These are phyloP conservation scores for Stachybotrys elegans DNA, from an alignment of 2,329 filamentous ascomycete genomes.

Conservation along the genomic window DNA sequence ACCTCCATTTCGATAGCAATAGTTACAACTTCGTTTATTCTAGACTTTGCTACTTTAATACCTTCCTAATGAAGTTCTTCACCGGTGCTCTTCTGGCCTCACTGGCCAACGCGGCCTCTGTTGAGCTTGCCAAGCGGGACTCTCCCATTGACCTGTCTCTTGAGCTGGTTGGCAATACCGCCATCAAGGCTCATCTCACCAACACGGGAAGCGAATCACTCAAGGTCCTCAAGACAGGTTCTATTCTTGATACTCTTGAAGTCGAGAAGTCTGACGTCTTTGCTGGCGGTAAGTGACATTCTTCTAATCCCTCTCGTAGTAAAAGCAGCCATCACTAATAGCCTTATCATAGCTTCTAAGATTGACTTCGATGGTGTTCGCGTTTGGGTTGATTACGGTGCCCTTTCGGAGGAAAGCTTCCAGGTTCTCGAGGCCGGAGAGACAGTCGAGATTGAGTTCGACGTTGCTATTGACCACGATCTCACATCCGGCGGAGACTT, in stretches of 20 bases:
- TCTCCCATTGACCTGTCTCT: constrained; percentile 32
- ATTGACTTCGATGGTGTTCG: constrained; percentile 44
- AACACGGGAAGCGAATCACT: constrained; percentile 38
- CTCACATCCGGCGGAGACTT: constrained; percentile 40
- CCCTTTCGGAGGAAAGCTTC: constrained; percentile 39
- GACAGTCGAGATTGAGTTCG: constrained; percentile 42
- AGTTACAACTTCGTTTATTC: not conserved
- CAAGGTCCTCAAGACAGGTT: constrained; percentile 43
- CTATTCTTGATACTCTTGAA: constrained; percentile 39
- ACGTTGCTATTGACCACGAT: constrained; percentile 46
- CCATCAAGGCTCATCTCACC: constrained; percentile 40
- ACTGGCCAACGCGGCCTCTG: constrained; percentile 23
- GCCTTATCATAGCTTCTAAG: constrained; percentile 9
- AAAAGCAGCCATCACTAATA: constrained; percentile 21
- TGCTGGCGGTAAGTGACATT: constrained; percentile 28
- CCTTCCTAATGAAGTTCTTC: constrained; percentile 29
- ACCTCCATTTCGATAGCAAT: no score
- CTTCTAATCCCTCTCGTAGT: not conserved
- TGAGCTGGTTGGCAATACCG: constrained; percentile 37
- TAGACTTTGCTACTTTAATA: not conserved
- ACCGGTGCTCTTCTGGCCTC: constrained; percentile 27
- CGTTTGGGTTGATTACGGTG: constrained; percentile 34
- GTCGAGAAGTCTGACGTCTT: constrained; percentile 45
- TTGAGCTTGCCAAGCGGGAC: not conserved
- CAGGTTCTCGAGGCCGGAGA: constrained; percentile 35